Conservation (phyloP, 75 land plant species). For the Isoetes taiwanensis region DNA sequence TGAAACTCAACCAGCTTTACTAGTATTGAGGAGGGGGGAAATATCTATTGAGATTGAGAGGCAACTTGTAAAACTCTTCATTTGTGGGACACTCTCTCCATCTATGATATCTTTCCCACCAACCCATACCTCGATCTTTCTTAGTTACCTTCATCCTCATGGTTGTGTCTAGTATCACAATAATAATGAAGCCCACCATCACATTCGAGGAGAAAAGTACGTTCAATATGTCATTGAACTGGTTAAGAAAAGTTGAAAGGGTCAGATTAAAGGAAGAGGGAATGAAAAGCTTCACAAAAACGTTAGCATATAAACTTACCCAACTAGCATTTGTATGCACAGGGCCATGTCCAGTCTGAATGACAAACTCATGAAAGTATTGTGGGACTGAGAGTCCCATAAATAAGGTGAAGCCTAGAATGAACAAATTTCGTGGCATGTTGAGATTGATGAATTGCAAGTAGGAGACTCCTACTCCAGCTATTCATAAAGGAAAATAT, state of each 20-base stretch:
- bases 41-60: not conserved
- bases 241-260: not conserved
- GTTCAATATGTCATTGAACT: constrained; percentile 4
- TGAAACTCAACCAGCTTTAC: not conserved
- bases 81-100: constrained; percentile 5
- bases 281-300: not conserved
- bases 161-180: not conserved
- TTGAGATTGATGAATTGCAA: constrained; percentile 3
- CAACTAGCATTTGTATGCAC: not conserved
- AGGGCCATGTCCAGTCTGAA: not conserved
- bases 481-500: not conserved
- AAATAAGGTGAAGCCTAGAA: not conserved
- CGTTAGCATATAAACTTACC: not conserved
- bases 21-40: not conserved
- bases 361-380: not conserved
- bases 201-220: not conserved
- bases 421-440: not conserved
- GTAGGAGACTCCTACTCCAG: constrained; percentile 1
- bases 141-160: not conserved
- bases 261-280: not conserved
- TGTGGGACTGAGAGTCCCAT: constrained; percentile 8
- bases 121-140: constrained; percentile 5
- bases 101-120: not conserved
- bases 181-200: not conserved
- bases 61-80: constrained; percentile 3